phyloP scores from a whole-genome alignment of 352 stramenopile species.

The Globisporangium perplexum region DNA sequence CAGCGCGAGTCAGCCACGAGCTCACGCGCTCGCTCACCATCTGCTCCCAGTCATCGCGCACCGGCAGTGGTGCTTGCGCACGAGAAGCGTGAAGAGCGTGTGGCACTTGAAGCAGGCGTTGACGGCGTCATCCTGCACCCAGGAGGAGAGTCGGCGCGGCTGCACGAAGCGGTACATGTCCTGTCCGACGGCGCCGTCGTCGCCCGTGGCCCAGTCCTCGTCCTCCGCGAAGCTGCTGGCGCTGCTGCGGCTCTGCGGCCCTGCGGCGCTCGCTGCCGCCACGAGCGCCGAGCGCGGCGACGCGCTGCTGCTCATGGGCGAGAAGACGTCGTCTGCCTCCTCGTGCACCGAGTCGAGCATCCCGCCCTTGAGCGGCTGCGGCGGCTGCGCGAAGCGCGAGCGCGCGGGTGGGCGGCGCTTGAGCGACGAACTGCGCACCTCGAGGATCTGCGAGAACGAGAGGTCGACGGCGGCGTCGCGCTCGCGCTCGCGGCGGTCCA shows the following conservation, averaged over 20 bases:
- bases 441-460: slow-evolving; percentile 78
- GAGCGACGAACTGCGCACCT: slow-evolving; percentile 46
- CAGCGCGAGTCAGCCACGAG: background rate
- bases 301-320: slow-evolving; percentile 10
- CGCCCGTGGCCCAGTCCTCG: slow-evolving; percentile 53
- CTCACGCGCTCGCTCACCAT: background rate
- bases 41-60: slow-evolving; percentile 8
- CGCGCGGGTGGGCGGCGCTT: slow-evolving; percentile 30
- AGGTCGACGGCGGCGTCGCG: slow-evolving; percentile 35
- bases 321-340: slow-evolving; percentile 11
- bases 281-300: background rate
- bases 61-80: slow-evolving; percentile 82
- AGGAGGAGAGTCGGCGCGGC: slow-evolving; percentile 66
- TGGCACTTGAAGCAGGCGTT: slow-evolving; percentile 87
- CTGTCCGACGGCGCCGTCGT: slow-evolving; percentile 37
- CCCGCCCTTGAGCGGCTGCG: slow-evolving; percentile 15
- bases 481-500: slow-evolving; percentile 17
- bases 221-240: slow-evolving; percentile 39
- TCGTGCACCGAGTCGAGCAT: slow-evolving; percentile 64
- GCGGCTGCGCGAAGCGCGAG: slow-evolving; percentile 11
- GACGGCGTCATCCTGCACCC: slow-evolving; percentile 82
- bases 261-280: background rate
- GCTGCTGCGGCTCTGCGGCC: slow-evolving; percentile 9
- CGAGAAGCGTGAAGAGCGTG: slow-evolving; percentile 67
- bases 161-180: slow-evolving; percentile 86